Evolutionary conservation across 1,139 yeast genomes (phyloP).

Genomic region (Tardiomyces depauwii): DNA sequence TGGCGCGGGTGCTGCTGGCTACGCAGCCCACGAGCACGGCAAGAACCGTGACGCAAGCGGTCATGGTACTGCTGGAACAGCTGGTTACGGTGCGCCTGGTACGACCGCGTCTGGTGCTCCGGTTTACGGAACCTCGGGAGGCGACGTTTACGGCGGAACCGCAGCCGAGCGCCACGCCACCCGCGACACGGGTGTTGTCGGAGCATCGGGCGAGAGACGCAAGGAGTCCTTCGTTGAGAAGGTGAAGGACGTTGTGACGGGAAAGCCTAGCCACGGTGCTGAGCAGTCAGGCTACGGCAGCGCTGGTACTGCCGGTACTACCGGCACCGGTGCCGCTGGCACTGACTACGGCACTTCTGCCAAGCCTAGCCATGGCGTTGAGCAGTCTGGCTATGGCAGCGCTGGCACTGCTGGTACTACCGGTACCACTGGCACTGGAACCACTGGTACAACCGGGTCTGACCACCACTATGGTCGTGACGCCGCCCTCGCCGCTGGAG

Average conservation of each 20-base stretch:
- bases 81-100: no score
- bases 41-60: background rate
- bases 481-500: slow-evolving; percentile 1
- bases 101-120: background rate
- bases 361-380: background rate
- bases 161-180: background rate
- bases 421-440: background rate
- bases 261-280: background rate
- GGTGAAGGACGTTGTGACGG: background rate
- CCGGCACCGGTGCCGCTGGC: background rate
- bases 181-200: background rate
- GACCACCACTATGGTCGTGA: slow-evolving; percentile 1
- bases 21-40: background rate
- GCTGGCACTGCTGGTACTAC: no score
- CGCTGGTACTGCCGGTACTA: background rate
- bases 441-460: background rate
- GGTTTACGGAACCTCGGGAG: no score
- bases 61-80: no score
- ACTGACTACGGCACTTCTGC: no score
- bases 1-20: slow-evolving; percentile 1
- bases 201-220: background rate
- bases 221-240: background rate
- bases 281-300: background rate
- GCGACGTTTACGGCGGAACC: background rate
- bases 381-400: no score